Evolutionary conservation across 2,329 filamentous ascomycete genomes (phyloP).

Genomic region (Monosporascus sp.): DNA sequence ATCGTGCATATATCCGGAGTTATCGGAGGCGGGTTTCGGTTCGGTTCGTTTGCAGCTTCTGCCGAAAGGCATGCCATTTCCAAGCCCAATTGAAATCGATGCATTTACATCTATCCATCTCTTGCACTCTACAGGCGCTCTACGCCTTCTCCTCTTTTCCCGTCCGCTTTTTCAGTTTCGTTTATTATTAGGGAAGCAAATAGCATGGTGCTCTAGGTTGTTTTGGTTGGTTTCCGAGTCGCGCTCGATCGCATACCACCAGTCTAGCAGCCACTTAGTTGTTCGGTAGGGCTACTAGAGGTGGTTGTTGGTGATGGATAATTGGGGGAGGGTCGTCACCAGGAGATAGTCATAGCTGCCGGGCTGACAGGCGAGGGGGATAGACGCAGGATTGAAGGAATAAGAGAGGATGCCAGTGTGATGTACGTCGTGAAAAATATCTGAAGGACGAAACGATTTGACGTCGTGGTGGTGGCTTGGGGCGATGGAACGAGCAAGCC

Average conservation of each 20-base stretch:
- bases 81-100: neutral
- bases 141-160: neutral
- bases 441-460: neutral
- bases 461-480: neutral
- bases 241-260: neutral
- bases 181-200: neutral
- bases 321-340: neutral
- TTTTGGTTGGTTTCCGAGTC: neutral
- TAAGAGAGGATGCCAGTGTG: neutral
- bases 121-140: neutral
- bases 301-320: no score
- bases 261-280: neutral
- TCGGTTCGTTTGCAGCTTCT: neutral
- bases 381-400: neutral
- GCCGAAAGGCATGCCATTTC: neutral
- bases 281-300: neutral
- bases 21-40: neutral
- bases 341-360: no score
- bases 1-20: constrained; percentile 18
- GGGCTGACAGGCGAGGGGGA: neutral
- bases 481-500: neutral
- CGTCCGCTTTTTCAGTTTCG: neutral
- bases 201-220: constrained; percentile 1
- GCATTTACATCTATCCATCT: neutral
- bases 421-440: neutral